Percentiles rank a stretch among this genome's conserved stretches.
Conservation (phyloP, 345 rosid genomes). For the Nephelium lappaceum region DNA sequence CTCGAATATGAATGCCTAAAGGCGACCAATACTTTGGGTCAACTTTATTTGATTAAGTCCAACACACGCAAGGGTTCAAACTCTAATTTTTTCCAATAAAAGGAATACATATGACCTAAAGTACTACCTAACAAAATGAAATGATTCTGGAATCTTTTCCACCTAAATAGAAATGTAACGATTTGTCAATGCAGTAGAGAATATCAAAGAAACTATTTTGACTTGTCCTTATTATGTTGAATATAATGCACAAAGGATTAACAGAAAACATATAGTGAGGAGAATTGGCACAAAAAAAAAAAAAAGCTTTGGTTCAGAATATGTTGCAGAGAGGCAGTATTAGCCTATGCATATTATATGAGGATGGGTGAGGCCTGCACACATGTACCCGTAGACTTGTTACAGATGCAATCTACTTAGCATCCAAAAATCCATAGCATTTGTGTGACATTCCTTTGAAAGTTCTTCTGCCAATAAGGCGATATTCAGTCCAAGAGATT, state of each 20-base stretch:
- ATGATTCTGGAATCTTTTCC: constrained; percentile 34
- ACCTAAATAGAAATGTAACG: constrained; percentile 26
- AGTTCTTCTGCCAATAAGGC: not conserved
- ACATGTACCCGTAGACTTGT: not conserved
- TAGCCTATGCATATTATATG: not conserved
- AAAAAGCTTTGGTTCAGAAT: not conserved
- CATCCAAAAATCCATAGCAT: not conserved
- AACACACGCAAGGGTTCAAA: no score
- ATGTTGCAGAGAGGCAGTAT: not conserved
- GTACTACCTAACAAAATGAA: constrained; percentile 34
- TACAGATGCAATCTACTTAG: not conserved
- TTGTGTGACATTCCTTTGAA: not conserved
- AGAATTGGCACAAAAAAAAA: not conserved
- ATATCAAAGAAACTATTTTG: not conserved
- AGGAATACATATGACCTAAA: constrained; percentile 34
- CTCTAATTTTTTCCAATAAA: constrained; percentile 53
- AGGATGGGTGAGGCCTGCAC: not conserved
- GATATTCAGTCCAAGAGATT: not conserved
- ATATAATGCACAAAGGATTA: no score
- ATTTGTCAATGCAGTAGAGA: not conserved
- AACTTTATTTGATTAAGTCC: no score
- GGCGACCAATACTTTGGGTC: no score
- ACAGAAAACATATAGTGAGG: not conserved
- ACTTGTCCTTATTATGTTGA: not conserved
- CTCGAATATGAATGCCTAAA: no score